Evolutionary conservation across 176 grass and related monocot genomes (phyloP).

Genomic region (Eragrostis curvula): DNA sequence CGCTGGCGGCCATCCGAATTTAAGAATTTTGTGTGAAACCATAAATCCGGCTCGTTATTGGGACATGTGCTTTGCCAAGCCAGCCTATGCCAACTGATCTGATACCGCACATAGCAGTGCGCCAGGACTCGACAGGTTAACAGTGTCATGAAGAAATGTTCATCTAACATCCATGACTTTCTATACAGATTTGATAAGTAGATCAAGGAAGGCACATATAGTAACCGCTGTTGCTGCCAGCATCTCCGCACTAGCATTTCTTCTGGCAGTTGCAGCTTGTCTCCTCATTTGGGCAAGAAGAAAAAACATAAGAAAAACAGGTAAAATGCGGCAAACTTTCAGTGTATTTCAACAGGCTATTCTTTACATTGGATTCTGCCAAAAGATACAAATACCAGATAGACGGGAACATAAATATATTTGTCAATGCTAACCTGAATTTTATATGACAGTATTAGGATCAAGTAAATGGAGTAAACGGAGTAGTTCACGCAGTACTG

Average conservation of each 20-base stretch:
- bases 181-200: conserved; percentile 22
- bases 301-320: conserved; percentile 40
- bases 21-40: neutral
- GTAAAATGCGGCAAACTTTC: conserved; percentile 20
- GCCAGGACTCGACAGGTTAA: no score
- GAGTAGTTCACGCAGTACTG: conserved; percentile 42
- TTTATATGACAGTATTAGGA: conserved; percentile 23
- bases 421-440: neutral
- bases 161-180: neutral
- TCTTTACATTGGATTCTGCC: neutral
- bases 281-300: conserved; percentile 44
- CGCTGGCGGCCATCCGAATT: neutral
- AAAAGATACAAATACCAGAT: neutral
- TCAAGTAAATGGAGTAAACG: conserved; percentile 49
- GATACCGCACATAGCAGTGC: neutral
- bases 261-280: conserved; percentile 37
- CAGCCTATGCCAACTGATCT: neutral
- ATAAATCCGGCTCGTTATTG: neutral
- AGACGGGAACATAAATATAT: neutral
- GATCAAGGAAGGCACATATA: conserved; percentile 10
- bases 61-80: neutral
- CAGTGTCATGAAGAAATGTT: no score
- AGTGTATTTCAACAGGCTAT: neutral
- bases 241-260: conserved; percentile 21
- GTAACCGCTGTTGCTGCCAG: conserved; percentile 23